Evolutionary conservation across 345 rosid species (phyloP), one percentile per base, ranked within the genome.

Genomic region (Pugionium dolabratum): DNA sequence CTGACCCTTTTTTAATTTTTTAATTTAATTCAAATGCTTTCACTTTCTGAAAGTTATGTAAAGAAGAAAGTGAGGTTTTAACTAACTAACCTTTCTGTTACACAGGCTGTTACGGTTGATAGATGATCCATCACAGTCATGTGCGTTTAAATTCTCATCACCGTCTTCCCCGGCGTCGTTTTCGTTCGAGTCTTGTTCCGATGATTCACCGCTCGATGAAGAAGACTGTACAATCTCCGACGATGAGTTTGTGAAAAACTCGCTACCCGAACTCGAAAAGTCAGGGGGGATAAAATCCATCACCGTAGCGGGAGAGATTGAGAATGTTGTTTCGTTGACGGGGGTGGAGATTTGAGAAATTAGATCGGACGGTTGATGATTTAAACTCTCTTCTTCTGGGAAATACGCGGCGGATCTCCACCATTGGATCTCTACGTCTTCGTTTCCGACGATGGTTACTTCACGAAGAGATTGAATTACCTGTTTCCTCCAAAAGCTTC

Each of bases 401-500:
- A 78, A 75, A 25, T 79, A 84, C 2, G 73, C 69, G 72, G 81
- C 77, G 57, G 58, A 66, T 74, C 69, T 81, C 88, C 83, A 85
- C 69, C 80, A 79, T 74, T 59, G 71, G 73, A 79, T 78, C 71
- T 60, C 79, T 3, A 36, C 18, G 18, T 18, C 44, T 1, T 66
- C 56, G 1, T 56, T 46, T 0, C 34, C 39, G 2, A 29, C 55
- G 7, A 42, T 11, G 1, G 40, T 45, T 35, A 45, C 26, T 44
- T 53, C 63, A 59, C 68, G 67, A 29, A 48, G 67, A 30, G 66
- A 59, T 9, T 52, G 75, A 4, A 69, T 29, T 18, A 18, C 18
- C 0, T 59, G 74, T 60, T 79, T 80, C 59, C 69, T 84, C 94
- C 89, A 82, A 34, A 88, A 81, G 71, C 79, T 68, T 64, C 59